Conservation (phyloP, 106 monocot species). For the Agapanthus africanus region DNA sequence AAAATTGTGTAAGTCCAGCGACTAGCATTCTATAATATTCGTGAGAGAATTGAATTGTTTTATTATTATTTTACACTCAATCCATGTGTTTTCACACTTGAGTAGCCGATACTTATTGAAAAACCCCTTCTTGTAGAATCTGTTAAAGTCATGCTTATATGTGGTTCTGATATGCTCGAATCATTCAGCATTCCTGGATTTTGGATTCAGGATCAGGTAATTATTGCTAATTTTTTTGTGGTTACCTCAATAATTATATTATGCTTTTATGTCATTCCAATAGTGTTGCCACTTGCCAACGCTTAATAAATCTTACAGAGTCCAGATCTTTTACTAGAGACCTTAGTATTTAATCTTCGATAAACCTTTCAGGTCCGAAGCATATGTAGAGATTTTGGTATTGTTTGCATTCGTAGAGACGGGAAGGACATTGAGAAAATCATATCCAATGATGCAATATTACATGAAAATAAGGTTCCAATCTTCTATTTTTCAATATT, state of each 20-base stretch:
- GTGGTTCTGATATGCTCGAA: constrained; percentile 92
- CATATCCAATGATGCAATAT: constrained; percentile 47
- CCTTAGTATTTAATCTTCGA: not conserved
- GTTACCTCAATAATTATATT: not conserved
- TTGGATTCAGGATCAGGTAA: constrained; percentile 92
- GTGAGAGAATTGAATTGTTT: no score
- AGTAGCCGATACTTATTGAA: not conserved
- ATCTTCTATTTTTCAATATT: not conserved
- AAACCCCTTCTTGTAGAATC: constrained; percentile 30
- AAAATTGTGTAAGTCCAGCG: no score
- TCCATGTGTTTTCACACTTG: not conserved
- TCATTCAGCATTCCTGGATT: constrained; percentile 77
- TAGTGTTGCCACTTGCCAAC: not conserved
- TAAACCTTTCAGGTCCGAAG: constrained; percentile 39
- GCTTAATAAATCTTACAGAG: not conserved
- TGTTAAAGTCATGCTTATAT: constrained; percentile 87
- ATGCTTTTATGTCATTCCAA: not conserved
- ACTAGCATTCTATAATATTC: no score
- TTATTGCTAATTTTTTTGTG: not conserved
- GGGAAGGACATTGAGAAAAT: constrained; percentile 63
- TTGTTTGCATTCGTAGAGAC: constrained; percentile 70
- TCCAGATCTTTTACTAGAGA: not conserved
- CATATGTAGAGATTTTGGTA: constrained; percentile 77
- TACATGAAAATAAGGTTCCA: constrained; percentile 64
- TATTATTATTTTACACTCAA: no score